Percentiles rank a stretch among this genome's conserved stretches.
phyloP scores from a whole-genome alignment of 495 filamentous ascomycete genomes.

The Talaromyces proteolyticus region DNA sequence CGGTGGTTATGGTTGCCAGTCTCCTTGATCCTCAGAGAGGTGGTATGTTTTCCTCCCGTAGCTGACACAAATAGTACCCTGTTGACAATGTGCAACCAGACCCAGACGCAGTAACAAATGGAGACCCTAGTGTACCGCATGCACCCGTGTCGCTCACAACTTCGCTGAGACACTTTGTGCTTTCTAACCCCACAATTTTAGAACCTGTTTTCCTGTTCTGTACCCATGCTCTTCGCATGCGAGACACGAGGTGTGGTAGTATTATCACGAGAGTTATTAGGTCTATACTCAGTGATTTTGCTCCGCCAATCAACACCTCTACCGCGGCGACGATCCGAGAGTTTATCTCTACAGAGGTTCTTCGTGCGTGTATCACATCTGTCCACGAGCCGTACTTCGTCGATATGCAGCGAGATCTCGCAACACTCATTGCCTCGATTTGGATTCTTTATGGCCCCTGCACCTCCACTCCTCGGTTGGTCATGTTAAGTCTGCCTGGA shows the following conservation, averaged over 20 bases:
- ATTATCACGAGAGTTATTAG: constrained; percentile 80
- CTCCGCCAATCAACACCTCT: constrained; percentile 37
- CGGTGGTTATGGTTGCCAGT: constrained; percentile 83
- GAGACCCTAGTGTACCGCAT: constrained; percentile 34
- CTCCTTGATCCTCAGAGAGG: constrained; percentile 70
- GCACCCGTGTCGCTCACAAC: constrained; percentile 27
- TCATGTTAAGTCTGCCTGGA: constrained; percentile 54
- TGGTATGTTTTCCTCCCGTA: constrained; percentile 20
- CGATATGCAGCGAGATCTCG: constrained; percentile 91
- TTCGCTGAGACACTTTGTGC: constrained; percentile 71
- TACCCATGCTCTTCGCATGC: constrained; percentile 83
- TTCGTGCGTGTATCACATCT: constrained; percentile 77
- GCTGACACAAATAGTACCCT: not conserved
- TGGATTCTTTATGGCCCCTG: constrained; percentile 62
- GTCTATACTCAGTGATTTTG: constrained; percentile 77
- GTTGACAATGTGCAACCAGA: constrained; percentile 19
- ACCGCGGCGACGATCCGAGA: constrained; percentile 73
- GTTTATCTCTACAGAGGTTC: constrained; percentile 80
- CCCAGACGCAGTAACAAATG: constrained; percentile 30
- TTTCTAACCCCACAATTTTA: constrained; percentile 70
- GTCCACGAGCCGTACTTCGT: constrained; percentile 95
- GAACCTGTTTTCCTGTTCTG: constrained; percentile 88
- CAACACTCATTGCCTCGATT: constrained; percentile 79
- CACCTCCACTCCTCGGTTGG: constrained; percentile 46
- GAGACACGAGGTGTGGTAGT: constrained; percentile 81